A percentile compares a stretch with the other conserved stretches of the same genome.
phyloP scores from a whole-genome alignment of 2,329 filamentous ascomycete species.

The Exophiala alcalophila region DNA sequence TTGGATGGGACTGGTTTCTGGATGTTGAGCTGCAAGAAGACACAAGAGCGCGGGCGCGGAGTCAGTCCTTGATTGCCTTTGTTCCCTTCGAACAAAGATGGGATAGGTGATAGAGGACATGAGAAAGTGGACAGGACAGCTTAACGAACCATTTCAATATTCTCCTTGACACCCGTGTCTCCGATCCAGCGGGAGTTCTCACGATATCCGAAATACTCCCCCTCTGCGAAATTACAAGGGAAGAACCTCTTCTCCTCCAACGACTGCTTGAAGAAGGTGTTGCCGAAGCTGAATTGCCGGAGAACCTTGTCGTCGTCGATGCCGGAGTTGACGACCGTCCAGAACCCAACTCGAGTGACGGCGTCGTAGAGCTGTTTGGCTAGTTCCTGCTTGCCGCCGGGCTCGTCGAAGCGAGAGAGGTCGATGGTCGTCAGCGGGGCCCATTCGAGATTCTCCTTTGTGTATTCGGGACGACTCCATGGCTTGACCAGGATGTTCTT shows the following conservation, averaged over 20 bases:
- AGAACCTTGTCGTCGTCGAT: conserved; percentile 32
- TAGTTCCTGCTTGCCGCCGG: conserved; percentile 54
- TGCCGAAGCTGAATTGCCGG: conserved; percentile 33
- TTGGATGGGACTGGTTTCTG: conserved; percentile 34
- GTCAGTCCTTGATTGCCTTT: too few species aligned
- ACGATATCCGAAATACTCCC: conserved; percentile 37
- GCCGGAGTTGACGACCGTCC: conserved; percentile 30
- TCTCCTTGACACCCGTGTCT: conserved; percentile 39
- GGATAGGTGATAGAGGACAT: not conserved
- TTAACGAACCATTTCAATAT: conserved; percentile 36
- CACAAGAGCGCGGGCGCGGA: not conserved
- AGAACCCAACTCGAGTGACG: conserved; percentile 39
- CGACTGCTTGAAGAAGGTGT: conserved; percentile 38
- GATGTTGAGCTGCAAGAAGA: conserved; percentile 32
- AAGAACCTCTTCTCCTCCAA: conserved; percentile 56
- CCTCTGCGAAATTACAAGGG: conserved; percentile 34
- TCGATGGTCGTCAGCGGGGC: conserved; percentile 56
- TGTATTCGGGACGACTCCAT: conserved; percentile 32
- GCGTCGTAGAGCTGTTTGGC: conserved; percentile 56
- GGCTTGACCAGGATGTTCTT: conserved; percentile 39
- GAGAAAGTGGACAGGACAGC: not conserved
- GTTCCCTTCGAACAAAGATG: too few species aligned
- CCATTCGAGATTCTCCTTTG: conserved; percentile 40
- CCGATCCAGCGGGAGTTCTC: conserved; percentile 38
- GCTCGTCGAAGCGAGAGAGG: conserved; percentile 53